Conservation (phyloP, 2,329 filamentous ascomycete species). For the Fusarium sp. region DNA sequence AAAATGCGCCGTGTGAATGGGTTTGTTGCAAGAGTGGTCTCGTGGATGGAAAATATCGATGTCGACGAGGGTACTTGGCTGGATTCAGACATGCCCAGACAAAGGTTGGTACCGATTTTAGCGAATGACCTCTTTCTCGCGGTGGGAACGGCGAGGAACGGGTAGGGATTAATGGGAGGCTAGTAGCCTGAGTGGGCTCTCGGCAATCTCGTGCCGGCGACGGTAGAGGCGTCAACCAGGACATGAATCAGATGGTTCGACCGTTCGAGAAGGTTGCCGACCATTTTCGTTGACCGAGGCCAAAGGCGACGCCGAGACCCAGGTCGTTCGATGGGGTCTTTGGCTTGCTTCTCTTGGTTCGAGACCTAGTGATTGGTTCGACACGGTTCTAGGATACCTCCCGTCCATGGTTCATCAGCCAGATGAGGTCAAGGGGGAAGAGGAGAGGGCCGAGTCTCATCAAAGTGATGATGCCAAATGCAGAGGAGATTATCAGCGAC, state of each 20-base stretch:
- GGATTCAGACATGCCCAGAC: slow-evolving; percentile 30
- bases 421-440: slow-evolving; percentile 7
- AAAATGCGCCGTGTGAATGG: slow-evolving; percentile 26
- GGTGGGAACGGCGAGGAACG: slow-evolving; percentile 9
- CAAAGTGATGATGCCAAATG: neutral
- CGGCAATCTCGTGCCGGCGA: slow-evolving; percentile 36
- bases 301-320: slow-evolving; percentile 18
- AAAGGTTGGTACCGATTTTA: slow-evolving; percentile 25
- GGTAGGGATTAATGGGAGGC: slow-evolving; percentile 4
- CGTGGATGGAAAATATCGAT: slow-evolving; percentile 29
- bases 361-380: slow-evolving; percentile 26
- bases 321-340: slow-evolving; percentile 9
- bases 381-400: neutral
- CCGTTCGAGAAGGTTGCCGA: slow-evolving; percentile 13
- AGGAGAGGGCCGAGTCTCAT: neutral
- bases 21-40: slow-evolving; percentile 15
- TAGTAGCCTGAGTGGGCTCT: slow-evolving; percentile 22
- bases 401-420: slow-evolving; percentile 4
- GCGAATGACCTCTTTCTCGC: slow-evolving; percentile 10
- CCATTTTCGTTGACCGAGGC: slow-evolving; percentile 38
- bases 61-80: slow-evolving; percentile 25
- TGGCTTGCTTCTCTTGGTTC: neutral
- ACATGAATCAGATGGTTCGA: slow-evolving; percentile 29
- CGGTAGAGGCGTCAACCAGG: slow-evolving; percentile 12
- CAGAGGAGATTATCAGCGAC: neutral